Evolutionary conservation across 1,139 yeast genomes (phyloP).

Genomic region (Kazachstania sp.): DNA sequence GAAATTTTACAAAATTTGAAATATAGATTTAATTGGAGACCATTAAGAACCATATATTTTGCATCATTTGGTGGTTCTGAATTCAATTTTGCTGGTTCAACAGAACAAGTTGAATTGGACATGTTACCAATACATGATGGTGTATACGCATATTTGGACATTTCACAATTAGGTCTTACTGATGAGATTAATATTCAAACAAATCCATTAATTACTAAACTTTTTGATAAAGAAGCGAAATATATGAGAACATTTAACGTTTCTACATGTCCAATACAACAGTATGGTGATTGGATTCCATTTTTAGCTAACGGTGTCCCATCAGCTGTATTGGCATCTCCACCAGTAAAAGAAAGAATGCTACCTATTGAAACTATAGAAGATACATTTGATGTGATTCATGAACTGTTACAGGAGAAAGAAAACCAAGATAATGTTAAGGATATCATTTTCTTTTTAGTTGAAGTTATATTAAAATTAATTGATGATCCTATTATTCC

Average conservation of each 20-base stretch:
- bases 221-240: conserved; percentile 14
- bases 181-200: conserved; percentile 49
- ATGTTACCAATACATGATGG: conserved; percentile 46
- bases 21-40: conserved; percentile 66
- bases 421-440: conserved; percentile 48
- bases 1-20: conserved; percentile 62
- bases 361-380: conserved; percentile 57
- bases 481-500: conserved; percentile 76
- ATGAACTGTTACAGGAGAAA: conserved; percentile 7
- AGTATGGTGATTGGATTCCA: conserved; percentile 61
- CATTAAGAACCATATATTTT: conserved; percentile 74
- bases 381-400: conserved; percentile 52
- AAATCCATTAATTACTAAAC: conserved; percentile 55
- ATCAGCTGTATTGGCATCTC: conserved; percentile 34
- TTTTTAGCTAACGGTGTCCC: conserved; percentile 53
- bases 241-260: conserved; percentile 12
- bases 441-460: conserved; percentile 49
- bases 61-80: conserved; percentile 81
- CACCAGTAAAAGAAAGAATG: conserved; percentile 36
- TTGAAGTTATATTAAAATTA: conserved; percentile 45
- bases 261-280: conserved; percentile 33
- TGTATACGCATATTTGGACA: conserved; percentile 67
- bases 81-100: conserved; percentile 76
- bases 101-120: conserved; percentile 66
- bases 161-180: conserved; percentile 40